phyloP scores from a whole-genome alignment of 2,329 filamentous ascomycete species.

The Raffaelea ambrosiae region DNA sequence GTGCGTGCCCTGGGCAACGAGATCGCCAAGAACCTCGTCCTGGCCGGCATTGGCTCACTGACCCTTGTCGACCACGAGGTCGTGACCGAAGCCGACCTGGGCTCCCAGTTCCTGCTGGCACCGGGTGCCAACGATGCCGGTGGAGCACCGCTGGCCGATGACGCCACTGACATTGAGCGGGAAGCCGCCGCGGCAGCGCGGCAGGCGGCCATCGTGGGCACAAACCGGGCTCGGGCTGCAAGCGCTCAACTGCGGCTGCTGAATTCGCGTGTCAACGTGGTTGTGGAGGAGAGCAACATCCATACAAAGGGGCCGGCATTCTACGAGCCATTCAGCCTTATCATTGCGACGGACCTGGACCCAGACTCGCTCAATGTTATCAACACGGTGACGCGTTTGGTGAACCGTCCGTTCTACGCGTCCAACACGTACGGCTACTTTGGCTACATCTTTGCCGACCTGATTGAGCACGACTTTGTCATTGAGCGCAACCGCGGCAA shows the following conservation, averaged over 20 bases:
- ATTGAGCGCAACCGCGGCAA: constrained; percentile 82
- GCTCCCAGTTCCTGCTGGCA: constrained; percentile 72
- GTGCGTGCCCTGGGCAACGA: constrained; percentile 86
- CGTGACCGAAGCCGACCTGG: constrained; percentile 73
- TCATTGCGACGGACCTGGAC: constrained; percentile 83
- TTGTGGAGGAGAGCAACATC: constrained; percentile 60
- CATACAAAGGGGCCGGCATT: constrained; percentile 61
- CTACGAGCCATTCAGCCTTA: constrained; percentile 71
- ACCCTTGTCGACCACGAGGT: constrained; percentile 74
- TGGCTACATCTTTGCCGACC: constrained; percentile 89
- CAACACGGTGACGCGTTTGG: constrained; percentile 77
- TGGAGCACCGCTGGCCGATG: constrained; percentile 31
- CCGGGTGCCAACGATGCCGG: background rate
- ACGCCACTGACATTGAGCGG: constrained; percentile 69
- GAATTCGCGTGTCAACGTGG: constrained; percentile 78
- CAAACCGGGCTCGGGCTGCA: constrained; percentile 78
- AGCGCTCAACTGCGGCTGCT: constrained; percentile 70
- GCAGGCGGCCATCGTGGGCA: constrained; percentile 60
- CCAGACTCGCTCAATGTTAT: constrained; percentile 66
- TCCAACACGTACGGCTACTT: constrained; percentile 83
- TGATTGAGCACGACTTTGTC: constrained; percentile 83
- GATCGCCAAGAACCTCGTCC: constrained; percentile 92
- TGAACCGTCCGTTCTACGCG: constrained; percentile 77
- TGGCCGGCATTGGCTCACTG: constrained; percentile 84
- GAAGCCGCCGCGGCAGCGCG: constrained; percentile 74